Base-by-base conservation (phyloP, 2,329 filamentous ascomycete species). In the Paecilomyces formosus region DNA sequence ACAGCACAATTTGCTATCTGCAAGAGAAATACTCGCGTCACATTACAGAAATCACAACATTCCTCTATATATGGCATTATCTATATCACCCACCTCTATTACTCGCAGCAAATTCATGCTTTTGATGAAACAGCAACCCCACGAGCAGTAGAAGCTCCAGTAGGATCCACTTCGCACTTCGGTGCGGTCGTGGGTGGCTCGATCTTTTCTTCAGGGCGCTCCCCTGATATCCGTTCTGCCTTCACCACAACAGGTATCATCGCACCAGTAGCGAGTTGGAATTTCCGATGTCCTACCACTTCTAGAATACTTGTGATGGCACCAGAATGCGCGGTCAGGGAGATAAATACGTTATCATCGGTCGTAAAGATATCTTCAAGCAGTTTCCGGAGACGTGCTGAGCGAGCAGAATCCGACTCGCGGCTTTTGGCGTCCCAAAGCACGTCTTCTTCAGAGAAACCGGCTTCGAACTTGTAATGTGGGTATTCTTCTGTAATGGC, bases 261-360 rank as follows among this genome's bases (percentile, higher is more conserved):
- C 1, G 72, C 78, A 1, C 81, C 81, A 0, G 81, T 83, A 31
- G 68, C 71, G 60, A 83, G 61, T 8, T 66, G 64, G 66, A 83
- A 83, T 30, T 64, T 55, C 8, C 78, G 70, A 68, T 83, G 81
- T 0, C 76, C 77, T 31, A 75, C 59, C 12, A 76, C 70, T 39
- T 72, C 65, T 60, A 86, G 65, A 24, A 85, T 71, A 63, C 80
- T 81, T 3, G 75, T 78, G 60, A 86, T 85, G 4, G 81, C 80
- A 0, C 83, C 83, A 1, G 82, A 85, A 68, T 87, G 85, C 49
- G 78, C 79, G 1, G 83, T 85, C 49, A 86, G 70, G 2, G 79
- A 82, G 11, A 86, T 67, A 55, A 80, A 80, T 0, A 74, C 76
- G 61, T 71, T 79, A 8, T 68, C 64, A 58, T 84, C 81, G 22